phyloP scores from a whole-genome alignment of 2,329 filamentous ascomycete species.

The Neurospora sp. region DNA sequence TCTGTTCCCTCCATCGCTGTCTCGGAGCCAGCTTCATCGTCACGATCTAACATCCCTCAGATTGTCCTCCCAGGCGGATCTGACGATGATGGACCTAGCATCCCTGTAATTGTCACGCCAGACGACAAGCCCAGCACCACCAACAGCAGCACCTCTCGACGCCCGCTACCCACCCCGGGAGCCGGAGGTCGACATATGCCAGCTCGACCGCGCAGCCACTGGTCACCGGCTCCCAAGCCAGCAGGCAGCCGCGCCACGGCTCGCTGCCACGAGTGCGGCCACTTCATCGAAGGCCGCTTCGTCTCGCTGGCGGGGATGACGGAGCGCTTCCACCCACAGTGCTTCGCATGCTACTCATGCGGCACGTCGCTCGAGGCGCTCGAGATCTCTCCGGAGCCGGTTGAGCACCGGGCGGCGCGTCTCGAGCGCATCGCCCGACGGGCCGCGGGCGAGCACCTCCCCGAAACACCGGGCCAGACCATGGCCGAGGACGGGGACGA shows the following conservation, averaged over 20 bases:
- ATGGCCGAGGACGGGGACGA: slow-evolving; percentile 64
- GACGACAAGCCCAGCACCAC: slow-evolving; percentile 25
- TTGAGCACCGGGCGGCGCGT: slow-evolving; percentile 58
- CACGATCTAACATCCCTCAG: slow-evolving; percentile 25
- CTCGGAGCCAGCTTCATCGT: slow-evolving; percentile 25
- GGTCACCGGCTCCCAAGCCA: slow-evolving; percentile 44
- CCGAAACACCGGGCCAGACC: slow-evolving; percentile 54
- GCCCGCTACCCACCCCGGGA: slow-evolving; percentile 40
- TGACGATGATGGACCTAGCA: slow-evolving; percentile 18
- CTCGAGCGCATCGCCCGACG: slow-evolving; percentile 62
- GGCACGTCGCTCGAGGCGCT: slow-evolving; percentile 84
- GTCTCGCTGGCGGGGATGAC: slow-evolving; percentile 66
- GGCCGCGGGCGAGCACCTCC: slow-evolving; percentile 45
- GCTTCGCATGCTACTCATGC: slow-evolving; percentile 84
- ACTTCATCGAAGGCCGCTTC: slow-evolving; percentile 82
- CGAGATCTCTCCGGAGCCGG: slow-evolving; percentile 90
- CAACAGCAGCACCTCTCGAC: slow-evolving; percentile 22
- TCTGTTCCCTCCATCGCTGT: slow-evolving; percentile 25
- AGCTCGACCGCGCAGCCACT: slow-evolving; percentile 41
- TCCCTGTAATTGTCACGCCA: slow-evolving; percentile 37
- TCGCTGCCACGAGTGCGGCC: slow-evolving; percentile 72
- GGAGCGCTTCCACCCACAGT: slow-evolving; percentile 83
- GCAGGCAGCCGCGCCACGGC: slow-evolving; percentile 48
- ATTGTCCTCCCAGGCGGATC: slow-evolving; percentile 30
- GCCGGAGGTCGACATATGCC: slow-evolving; percentile 25